Conservation (phyloP, 2,329 filamentous ascomycete species). For the Blastomyces gilchristii region DNA sequence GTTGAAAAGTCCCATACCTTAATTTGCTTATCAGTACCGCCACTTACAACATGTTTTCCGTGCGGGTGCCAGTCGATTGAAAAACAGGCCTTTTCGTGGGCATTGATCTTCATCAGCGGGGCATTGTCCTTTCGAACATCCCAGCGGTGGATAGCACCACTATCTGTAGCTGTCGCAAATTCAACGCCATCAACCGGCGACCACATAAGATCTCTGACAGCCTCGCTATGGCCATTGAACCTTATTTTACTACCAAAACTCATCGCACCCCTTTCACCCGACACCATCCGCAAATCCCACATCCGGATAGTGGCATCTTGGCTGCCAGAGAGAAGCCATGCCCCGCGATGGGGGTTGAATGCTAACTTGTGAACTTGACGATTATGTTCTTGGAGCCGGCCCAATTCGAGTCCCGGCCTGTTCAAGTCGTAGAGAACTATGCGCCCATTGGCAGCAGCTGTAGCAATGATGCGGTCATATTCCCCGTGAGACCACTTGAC, state of each 20-base stretch:
- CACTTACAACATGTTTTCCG: constrained; percentile 53
- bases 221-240: constrained; percentile 49
- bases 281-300: constrained; percentile 52
- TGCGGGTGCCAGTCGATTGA: constrained; percentile 59
- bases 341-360: constrained; percentile 53
- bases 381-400: constrained; percentile 53
- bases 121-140: constrained; percentile 49
- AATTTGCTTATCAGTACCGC: constrained; percentile 51
- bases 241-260: constrained; percentile 46
- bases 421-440: constrained; percentile 57
- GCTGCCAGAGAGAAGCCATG: constrained; percentile 52
- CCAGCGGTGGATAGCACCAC: constrained; percentile 54
- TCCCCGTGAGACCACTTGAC: constrained; percentile 58
- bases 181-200: constrained; percentile 52
- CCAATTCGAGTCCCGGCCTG: constrained; percentile 49
- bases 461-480: constrained; percentile 51
- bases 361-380: constrained; percentile 57
- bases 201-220: constrained; percentile 55
- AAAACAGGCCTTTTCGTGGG: constrained; percentile 51
- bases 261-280: constrained; percentile 39
- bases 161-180: constrained; percentile 56
- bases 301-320: constrained; percentile 55
- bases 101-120: constrained; percentile 50
- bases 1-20: constrained; percentile 55
- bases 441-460: constrained; percentile 54